These are phyloP conservation scores for Dothideomycetidae sp. DNA, from an alignment of 2,329 filamentous ascomycete genomes.

Conservation along the genomic window DNA sequence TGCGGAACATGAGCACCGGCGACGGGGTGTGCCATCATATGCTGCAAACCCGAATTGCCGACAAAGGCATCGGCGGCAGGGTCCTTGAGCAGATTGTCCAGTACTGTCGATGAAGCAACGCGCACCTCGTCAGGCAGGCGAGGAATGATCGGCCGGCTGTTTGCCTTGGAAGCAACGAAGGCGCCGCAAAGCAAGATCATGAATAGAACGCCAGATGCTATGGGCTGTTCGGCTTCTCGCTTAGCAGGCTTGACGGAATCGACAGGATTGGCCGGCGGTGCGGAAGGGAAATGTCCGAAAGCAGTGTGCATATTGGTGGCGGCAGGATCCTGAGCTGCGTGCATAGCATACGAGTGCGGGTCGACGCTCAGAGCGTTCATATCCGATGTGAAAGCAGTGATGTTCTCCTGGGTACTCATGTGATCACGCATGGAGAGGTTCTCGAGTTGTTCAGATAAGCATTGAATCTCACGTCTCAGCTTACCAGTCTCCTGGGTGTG, in stretches of 20 bases:
- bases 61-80: slow-evolving; percentile 40
- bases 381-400: slow-evolving; percentile 58
- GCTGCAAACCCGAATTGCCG: not conserved
- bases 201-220: slow-evolving; percentile 70
- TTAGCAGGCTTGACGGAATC: slow-evolving; percentile 17
- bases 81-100: slow-evolving; percentile 72
- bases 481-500: slow-evolving; percentile 86
- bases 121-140: slow-evolving; percentile 69
- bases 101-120: slow-evolving; percentile 59
- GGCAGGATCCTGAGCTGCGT: slow-evolving; percentile 30
- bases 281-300: not conserved
- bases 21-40: slow-evolving; percentile 2
- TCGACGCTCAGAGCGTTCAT: slow-evolving; percentile 78
- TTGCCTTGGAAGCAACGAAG: slow-evolving; percentile 77
- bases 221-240: slow-evolving; percentile 35
- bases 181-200: slow-evolving; percentile 96
- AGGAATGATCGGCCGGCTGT: slow-evolving; percentile 50
- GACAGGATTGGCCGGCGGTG: not conserved
- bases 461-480: slow-evolving; percentile 80
- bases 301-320: slow-evolving; percentile 20
- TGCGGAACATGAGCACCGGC: slow-evolving; percentile 1
- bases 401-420: slow-evolving; percentile 45
- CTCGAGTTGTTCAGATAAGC: slow-evolving; percentile 63
- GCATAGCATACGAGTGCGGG: slow-evolving; percentile 61
- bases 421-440: slow-evolving; percentile 29